These are phyloP conservation scores for Suzukiozyma palmioleophila DNA, from an alignment of 1,139 yeast species.

Conservation along the genomic window DNA sequence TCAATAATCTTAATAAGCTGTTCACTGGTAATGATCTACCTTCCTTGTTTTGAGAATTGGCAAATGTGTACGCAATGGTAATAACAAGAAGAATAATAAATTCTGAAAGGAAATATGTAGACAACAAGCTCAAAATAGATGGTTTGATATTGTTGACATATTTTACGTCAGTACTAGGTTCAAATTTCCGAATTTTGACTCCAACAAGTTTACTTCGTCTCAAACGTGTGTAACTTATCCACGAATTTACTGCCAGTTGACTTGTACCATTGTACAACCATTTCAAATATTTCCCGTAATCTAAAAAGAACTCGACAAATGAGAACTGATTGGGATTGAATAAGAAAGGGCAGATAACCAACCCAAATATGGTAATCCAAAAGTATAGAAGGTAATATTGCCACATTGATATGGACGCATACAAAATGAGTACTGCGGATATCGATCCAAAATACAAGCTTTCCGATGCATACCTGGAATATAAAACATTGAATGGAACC, in stretches of 20 bases:
- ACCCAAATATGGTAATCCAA: slow-evolving; percentile 45
- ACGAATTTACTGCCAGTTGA: slow-evolving; percentile 23
- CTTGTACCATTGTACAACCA: slow-evolving; percentile 48
- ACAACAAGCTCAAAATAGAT: slow-evolving; percentile 29
- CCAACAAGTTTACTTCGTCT: slow-evolving; percentile 44
- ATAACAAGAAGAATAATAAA: slow-evolving; percentile 24
- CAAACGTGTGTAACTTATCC: slow-evolving; percentile 39
- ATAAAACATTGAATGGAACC: slow-evolving; percentile 39
- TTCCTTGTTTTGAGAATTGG: slow-evolving; percentile 41
- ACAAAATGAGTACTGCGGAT: slow-evolving; percentile 35
- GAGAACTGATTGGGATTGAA: slow-evolving; percentile 51
- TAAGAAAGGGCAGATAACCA: slow-evolving; percentile 45
- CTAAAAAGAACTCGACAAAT: slow-evolving; percentile 46
- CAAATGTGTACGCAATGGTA: slow-evolving; percentile 38
- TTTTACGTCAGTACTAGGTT: slow-evolving; percentile 19
- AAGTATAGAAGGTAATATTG: slow-evolving; percentile 40
- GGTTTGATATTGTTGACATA: slow-evolving; percentile 35
- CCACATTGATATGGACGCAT: slow-evolving; percentile 47
- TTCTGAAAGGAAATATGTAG: slow-evolving; percentile 28
- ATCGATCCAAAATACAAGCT: slow-evolving; percentile 42
- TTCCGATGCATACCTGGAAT: slow-evolving; percentile 44
- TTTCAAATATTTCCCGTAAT: slow-evolving; percentile 35
- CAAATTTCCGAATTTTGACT: slow-evolving; percentile 25
- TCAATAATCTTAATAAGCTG: slow-evolving; percentile 33
- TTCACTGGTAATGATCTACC: slow-evolving; percentile 24